Evolutionary conservation across 208 protist genomes (phyloP), one percentile per base, ranked within the genome.

Genomic region (Crithidia bombi): DNA sequence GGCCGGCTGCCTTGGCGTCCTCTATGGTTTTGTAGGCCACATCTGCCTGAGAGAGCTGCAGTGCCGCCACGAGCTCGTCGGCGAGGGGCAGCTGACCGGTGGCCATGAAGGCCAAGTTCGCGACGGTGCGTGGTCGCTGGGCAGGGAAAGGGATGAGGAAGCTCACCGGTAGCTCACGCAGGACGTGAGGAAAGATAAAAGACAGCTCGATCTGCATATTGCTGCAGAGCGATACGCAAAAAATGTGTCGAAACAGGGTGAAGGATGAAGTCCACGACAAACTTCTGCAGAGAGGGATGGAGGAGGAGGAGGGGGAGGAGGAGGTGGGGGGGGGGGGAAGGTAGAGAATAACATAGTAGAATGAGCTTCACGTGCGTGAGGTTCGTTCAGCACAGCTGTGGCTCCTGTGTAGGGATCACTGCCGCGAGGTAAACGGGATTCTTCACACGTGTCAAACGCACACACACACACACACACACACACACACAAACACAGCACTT

Each of bases 101-200:
- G 70, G 77, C 76, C 78, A 88, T 81, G 63, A 85, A 94, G 41
- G 81, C 54, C 19, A 92, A 79, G 63, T 94, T 94, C n/a, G 79
- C 75, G 15, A 79, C 76, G 14, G 81, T 73, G 59, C 66, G 75
- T 12, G 86, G 89, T 15, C 86, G 86, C 61, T 89, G 77, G 39
- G 79, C 78, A 0, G 80, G 77, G 15, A 79, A 41, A 0, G 79
- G 83, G n/a, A 94, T 64, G 28, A 81, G 54, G 17, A 90, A 41
- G 39, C 70, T 50, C 47, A 91, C 76, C 14, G 66, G 26, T 33
- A 87, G 62, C 44, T 82, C 73, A 11, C 59, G 65, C 38, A 75
- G 65, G n/a, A 49, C 62, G 38, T 76, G 75, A 4, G 89, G 85
- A 50, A 94, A 94, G n/a, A 73, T 69, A 46, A 94, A 87, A n/a